Base-by-base conservation (phyloP, 768 basidiomycete species). In the Serendipita sp. region DNA sequence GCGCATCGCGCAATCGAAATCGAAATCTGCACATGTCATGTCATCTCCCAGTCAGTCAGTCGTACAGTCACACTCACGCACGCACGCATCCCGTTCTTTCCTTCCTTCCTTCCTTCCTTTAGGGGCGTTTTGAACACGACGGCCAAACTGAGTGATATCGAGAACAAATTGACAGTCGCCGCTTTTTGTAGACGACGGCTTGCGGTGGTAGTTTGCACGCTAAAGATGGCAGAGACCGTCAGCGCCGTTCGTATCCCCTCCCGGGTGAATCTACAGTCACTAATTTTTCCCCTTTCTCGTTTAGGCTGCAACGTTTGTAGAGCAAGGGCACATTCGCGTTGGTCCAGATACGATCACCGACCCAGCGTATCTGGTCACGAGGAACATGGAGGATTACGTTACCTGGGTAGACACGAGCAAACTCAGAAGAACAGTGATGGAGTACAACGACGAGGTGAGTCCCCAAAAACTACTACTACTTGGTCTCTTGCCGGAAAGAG, bases 341-440 rank as follows among this genome's bases (percentile, higher is more conserved):
- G 96, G 96, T 23, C 92, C 95, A 36, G 90, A 96, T 71, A 91
- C 91, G 0, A 85, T 97, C 69, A 94, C 89, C 0, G 96, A 99
- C 73, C 96, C 96, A 2, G 96, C 94, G 0, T 96, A 85, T 77
- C 80, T 99, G 63, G 92, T 99, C 66, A 95, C 91, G 28, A 90
- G 95, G 70, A 89, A 92, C 69, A 94, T 96, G 93, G 93, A 98
- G 72, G 96, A 99, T 79, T 99, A 94, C 75, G 91, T 98, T 51
- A 99, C 96, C 41, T 99, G 96, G 96, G 94, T 98, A 23, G 94
- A 97, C 72, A 91, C 91, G 30, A 94, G 91, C 69, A 95, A 95
- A 73, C 82, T 97, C 72, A 97, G 95, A 83, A 81, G 95, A 64
- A 93, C 91, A 0, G 85, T 98, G 75, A 87, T 93, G 88, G 76